Conservation (phyloP, 495 filamentous ascomycete genomes). For the Apodospora peruviana region DNA sequence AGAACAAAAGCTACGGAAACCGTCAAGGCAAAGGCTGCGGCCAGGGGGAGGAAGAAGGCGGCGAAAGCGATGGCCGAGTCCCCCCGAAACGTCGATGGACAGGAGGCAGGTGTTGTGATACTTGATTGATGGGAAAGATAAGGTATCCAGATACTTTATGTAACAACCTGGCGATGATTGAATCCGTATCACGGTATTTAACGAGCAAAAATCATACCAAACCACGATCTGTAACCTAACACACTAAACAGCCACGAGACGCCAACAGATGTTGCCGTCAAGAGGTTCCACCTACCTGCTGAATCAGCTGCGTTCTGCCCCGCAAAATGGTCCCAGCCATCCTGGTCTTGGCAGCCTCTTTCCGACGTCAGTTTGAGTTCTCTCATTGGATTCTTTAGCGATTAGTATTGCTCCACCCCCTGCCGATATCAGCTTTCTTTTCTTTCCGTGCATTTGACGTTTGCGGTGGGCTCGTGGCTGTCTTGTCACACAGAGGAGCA, state of each 20-base stretch:
- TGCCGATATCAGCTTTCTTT: slow-evolving; percentile 20
- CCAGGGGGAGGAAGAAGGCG: no score
- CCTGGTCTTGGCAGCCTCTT: slow-evolving; percentile 8
- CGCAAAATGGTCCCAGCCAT: slow-evolving; percentile 9
- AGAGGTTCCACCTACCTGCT: slow-evolving; percentile 5
- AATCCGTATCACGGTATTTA: no score
- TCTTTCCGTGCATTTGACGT: background rate
- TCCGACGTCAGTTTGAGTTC: slow-evolving; percentile 20
- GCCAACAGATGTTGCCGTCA: slow-evolving; percentile 16
- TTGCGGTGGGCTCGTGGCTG: slow-evolving; percentile 1
- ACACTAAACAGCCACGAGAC: background rate
- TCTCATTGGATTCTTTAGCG: slow-evolving; percentile 19
- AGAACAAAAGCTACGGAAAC: no score
- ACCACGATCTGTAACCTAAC: background rate
- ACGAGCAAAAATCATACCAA: no score
- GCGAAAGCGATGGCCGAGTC: no score
- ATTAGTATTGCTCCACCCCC: slow-evolving; percentile 1
- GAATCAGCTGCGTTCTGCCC: slow-evolving; percentile 14
- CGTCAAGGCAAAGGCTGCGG: background rate
- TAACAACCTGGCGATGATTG: no score
- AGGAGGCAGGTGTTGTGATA: no score
- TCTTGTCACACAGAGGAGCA: no score
- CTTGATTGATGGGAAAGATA: no score
- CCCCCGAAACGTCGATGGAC: no score
- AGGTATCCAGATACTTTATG: no score